phyloP scores from a whole-genome alignment of 305 asterid genomes.

The Lippia alba region DNA sequence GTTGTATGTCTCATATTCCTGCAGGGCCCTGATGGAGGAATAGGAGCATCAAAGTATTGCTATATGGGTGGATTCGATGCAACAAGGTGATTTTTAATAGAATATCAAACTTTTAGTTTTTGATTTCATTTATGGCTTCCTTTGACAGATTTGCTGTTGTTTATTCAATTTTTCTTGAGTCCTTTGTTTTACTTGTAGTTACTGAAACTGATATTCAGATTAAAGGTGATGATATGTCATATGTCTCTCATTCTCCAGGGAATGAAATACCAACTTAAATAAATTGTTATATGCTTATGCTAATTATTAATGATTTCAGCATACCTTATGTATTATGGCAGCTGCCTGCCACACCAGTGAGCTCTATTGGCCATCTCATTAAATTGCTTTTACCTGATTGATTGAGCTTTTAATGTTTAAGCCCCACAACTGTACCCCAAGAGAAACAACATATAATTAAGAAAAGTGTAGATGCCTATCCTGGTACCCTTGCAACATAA shows the following conservation, averaged over 20 bases:
- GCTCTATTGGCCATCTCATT: too few species aligned
- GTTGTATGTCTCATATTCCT: conserved; percentile 35
- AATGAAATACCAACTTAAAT: not conserved
- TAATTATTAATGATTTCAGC: not conserved
- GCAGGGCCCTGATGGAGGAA: conserved; percentile 99
- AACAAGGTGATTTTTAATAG: conserved; percentile 67
- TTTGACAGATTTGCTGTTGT: conserved; percentile 16
- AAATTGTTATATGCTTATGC: not conserved
- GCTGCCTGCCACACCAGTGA: too few species aligned
- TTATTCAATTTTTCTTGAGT: conserved; percentile 15
- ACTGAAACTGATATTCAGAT: too few species aligned
- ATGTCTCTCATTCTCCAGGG: too few species aligned
- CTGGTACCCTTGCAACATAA: too few species aligned
- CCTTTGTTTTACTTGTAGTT: conserved; percentile 9
- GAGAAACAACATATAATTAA: too few species aligned
- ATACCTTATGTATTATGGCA: not conserved
- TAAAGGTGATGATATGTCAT: too few species aligned
- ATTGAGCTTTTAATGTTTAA: too few species aligned
- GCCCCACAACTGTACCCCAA: too few species aligned
- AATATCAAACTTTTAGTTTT: conserved; percentile 18
- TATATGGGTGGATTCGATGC: conserved; percentile 99
- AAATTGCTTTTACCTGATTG: too few species aligned
- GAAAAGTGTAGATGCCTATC: too few species aligned
- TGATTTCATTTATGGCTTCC: not conserved
- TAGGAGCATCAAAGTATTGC: conserved; percentile 94